A percentile compares a stretch with the other conserved stretches of the same genome.
Conservation (phyloP, 768 basidiomycete species). For the Rhizopogon sp. region DNA sequence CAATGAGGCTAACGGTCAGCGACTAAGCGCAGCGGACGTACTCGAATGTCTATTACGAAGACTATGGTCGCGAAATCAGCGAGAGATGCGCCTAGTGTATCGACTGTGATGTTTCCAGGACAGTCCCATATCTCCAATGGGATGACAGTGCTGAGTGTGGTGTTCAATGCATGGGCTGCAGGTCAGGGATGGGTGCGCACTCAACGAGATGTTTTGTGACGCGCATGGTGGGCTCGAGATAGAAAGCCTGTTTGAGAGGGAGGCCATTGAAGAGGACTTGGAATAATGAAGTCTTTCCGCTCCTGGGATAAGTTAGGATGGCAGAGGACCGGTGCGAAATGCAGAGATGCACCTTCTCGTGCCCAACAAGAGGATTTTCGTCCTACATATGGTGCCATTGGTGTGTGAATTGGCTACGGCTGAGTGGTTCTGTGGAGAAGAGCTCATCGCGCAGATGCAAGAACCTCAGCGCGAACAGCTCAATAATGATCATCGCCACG, state of each 20-base stretch:
- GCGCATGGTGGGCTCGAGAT: constrained; percentile 81
- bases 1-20: constrained; percentile 1
- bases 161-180: background rate
- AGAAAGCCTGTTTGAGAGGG: constrained; percentile 81
- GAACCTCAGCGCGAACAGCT: background rate
- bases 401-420: constrained; percentile 7
- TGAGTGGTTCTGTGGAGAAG: constrained; percentile 9
- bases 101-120: constrained; percentile 78
- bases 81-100: constrained; percentile 71
- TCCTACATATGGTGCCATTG: constrained; percentile 29
- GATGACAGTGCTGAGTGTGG: constrained; percentile 67
- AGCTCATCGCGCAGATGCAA: constrained; percentile 1
- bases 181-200: constrained; percentile 41
- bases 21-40: constrained; percentile 31
- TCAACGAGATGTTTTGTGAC: constrained; percentile 72
- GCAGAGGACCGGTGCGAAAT: background rate
- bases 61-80: constrained; percentile 81
- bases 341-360: constrained; percentile 51
- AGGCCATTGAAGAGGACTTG: constrained; percentile 89
- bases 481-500: background rate
- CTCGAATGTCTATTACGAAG: constrained; percentile 94
- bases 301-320: constrained; percentile 39
- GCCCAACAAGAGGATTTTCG: constrained; percentile 71
- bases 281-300: constrained; percentile 89
- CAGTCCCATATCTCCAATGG: constrained; percentile 96